Evolutionary conservation across 2,329 filamentous ascomycete species (phyloP).

Genomic region (Dothistroma septosporum): DNA sequence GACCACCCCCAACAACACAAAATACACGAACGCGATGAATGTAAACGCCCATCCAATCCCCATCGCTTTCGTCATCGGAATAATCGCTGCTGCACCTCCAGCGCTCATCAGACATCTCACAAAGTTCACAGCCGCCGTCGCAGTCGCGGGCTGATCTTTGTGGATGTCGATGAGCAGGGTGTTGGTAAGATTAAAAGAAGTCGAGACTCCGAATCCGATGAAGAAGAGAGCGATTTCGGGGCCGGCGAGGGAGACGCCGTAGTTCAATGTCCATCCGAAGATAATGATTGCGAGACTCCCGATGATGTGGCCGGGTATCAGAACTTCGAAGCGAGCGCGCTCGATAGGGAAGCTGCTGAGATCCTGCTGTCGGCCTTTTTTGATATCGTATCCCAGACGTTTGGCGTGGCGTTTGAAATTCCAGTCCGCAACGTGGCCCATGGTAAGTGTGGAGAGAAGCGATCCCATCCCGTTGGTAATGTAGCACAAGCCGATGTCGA

Average conservation of each 20-base stretch:
- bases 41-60: slow-evolving; percentile 46
- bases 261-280: slow-evolving; percentile 43
- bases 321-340: slow-evolving; percentile 40
- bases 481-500: slow-evolving; percentile 28
- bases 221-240: slow-evolving; percentile 47
- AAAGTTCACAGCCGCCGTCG: slow-evolving; percentile 44
- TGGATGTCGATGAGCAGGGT: slow-evolving; percentile 46
- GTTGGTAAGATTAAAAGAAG: slow-evolving; percentile 42
- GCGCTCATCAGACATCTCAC: slow-evolving; percentile 43
- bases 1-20: slow-evolving; percentile 18
- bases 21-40: slow-evolving; percentile 32
- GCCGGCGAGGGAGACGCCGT: slow-evolving; percentile 37
- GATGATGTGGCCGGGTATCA: slow-evolving; percentile 37
- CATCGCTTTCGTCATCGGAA: slow-evolving; percentile 29
- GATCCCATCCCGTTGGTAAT: slow-evolving; percentile 39
- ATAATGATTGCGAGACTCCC: slow-evolving; percentile 34
- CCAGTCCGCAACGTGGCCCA: slow-evolving; percentile 62
- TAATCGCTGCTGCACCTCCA: slow-evolving; percentile 38
- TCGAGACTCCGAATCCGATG: slow-evolving; percentile 32
- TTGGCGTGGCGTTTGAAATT: slow-evolving; percentile 68
- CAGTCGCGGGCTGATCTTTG: slow-evolving; percentile 39
- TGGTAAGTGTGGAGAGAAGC: slow-evolving; percentile 37
- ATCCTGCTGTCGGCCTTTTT: slow-evolving; percentile 54
- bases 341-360: slow-evolving; percentile 52
- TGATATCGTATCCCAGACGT: slow-evolving; percentile 58